Conservation (phyloP, 345 rosid genomes). For the Murraya koenigii region DNA sequence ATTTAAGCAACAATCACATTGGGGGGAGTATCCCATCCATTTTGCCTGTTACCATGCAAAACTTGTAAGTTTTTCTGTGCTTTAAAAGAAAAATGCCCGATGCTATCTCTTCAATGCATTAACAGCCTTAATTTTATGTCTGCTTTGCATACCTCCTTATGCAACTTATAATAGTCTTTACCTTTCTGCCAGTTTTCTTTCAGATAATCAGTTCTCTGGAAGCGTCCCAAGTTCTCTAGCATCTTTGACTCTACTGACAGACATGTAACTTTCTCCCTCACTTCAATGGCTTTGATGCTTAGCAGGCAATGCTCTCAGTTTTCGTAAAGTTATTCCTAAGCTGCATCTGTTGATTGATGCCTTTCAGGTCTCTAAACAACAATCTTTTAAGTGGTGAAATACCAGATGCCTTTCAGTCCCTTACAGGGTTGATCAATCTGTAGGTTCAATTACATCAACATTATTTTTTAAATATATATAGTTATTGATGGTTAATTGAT, state of each 20-base stretch:
- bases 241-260: conserved; percentile 55
- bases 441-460: conserved; percentile 38
- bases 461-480: conserved; percentile 9
- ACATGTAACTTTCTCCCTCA: conserved; percentile 49
- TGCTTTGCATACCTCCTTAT: neutral
- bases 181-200: conserved; percentile 79
- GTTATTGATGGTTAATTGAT: conserved; percentile 17
- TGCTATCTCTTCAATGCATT: neutral
- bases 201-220: conserved; percentile 86
- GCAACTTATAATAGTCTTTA: conserved; percentile 35
- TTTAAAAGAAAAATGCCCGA: neutral
- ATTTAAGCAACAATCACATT: conserved; percentile 83
- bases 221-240: conserved; percentile 83
- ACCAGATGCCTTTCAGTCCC: conserved; percentile 75
- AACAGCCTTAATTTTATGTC: neutral
- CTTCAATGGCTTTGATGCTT: conserved; percentile 13
- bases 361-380: conserved; percentile 75
- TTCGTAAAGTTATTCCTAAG: conserved; percentile 1
- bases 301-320: conserved; percentile 3
- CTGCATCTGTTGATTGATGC: conserved; percentile 12
- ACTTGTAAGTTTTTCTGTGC: conserved; percentile 40
- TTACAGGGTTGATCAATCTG: conserved; percentile 77
- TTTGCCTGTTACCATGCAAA: conserved; percentile 75
- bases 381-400: conserved; percentile 82
- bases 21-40: conserved; percentile 87